Evolutionary conservation across 139 green algal species (phyloP).

Genomic region (Tetradesmus obliquus): DNA sequence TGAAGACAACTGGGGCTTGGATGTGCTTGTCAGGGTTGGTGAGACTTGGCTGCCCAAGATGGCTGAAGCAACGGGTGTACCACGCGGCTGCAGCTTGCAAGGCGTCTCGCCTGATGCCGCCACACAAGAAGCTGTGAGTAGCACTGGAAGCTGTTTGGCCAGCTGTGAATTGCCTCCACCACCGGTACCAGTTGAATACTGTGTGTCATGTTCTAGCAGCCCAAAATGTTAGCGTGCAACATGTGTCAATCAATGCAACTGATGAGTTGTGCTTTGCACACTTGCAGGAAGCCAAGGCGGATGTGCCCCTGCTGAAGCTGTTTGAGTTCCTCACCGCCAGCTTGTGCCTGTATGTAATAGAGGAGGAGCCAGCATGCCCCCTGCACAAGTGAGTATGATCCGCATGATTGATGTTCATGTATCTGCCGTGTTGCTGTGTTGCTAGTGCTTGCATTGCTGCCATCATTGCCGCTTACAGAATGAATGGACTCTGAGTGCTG

Average conservation of each 20-base stretch:
- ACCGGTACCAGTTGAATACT: too few species aligned
- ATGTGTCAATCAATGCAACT: not conserved
- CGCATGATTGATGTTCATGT: not conserved
- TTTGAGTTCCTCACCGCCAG: conserved; percentile 88
- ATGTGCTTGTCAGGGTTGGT: conserved; percentile 78
- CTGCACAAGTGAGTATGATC: conserved; percentile 29
- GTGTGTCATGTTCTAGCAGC: too few species aligned
- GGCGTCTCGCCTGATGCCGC: not conserved
- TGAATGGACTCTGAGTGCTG: not conserved
- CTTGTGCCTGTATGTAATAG: conserved; percentile 84
- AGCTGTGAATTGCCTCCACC: too few species aligned
- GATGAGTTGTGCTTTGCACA: not conserved
- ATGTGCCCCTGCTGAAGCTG: conserved; percentile 83
- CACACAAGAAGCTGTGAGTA: not conserved
- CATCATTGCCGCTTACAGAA: too few species aligned
- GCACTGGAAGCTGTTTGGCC: not conserved
- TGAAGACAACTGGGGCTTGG: conserved; percentile 79
- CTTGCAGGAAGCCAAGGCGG: conserved; percentile 44
- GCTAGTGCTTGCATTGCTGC: too few species aligned
- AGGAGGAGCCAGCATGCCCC: conserved; percentile 62
- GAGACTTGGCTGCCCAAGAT: conserved; percentile 80
- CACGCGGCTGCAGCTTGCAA: conserved; percentile 16
- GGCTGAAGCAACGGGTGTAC: conserved; percentile 45
- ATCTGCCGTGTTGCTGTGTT: too few species aligned
- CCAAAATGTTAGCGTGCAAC: too few species aligned